phyloP scores from a whole-genome alignment of 2,329 filamentous ascomycete genomes.

The Claviceps citrina region DNA sequence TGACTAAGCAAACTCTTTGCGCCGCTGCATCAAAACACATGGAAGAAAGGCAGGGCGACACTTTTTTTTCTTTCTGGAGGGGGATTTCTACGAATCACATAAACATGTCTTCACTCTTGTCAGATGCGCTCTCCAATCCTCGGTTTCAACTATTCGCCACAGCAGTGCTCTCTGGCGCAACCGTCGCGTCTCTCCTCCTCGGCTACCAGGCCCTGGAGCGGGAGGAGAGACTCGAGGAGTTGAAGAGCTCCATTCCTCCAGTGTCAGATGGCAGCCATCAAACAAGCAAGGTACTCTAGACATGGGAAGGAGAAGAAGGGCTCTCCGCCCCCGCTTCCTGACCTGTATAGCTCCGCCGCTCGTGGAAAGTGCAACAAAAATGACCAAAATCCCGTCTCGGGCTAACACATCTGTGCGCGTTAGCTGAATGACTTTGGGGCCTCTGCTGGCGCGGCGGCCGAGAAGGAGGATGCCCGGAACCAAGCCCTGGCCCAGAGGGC shows the following conservation, averaged over 20 bases:
- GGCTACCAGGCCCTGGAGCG: conserved; percentile 46
- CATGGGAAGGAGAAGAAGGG: not conserved
- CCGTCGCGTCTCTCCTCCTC: conserved; percentile 44
- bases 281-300: conserved; percentile 10
- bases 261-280: conserved; percentile 9
- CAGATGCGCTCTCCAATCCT: conserved; percentile 28
- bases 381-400: too few relatives aligned
- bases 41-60: too few relatives aligned
- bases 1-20: conserved; percentile 4
- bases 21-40: too few relatives aligned
- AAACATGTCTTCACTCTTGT: conserved; percentile 29
- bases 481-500: conserved; percentile 43
- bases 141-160: conserved; percentile 53
- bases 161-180: conserved; percentile 47
- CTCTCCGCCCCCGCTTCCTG: too few relatives aligned
- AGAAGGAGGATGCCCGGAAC: conserved; percentile 47
- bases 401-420: conserved; percentile 6
- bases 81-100: not conserved
- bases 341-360: too few relatives aligned
- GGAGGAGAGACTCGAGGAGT: conserved; percentile 35
- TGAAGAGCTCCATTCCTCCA: conserved; percentile 45
- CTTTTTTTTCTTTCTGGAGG: too few relatives aligned
- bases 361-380: too few relatives aligned
- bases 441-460: conserved; percentile 29
- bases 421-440: conserved; percentile 48